Evolutionary conservation across 805 yeast genomes (phyloP), one percentile per base, ranked within the genome.

Genomic region (Pichia thaimueangensis): DNA sequence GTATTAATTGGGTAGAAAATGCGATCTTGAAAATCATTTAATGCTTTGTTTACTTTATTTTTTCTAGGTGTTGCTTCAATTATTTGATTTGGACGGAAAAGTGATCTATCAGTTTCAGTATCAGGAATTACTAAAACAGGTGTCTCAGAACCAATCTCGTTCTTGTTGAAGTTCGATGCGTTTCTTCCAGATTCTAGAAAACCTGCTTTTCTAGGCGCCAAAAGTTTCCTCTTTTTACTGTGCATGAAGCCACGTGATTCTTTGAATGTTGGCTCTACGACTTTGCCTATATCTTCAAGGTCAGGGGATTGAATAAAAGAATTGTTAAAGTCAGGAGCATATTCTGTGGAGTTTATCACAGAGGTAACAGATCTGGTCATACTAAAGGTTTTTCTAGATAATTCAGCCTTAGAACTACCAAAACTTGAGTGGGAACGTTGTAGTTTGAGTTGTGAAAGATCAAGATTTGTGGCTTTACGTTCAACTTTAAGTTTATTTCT

Each of bases 361-460:
- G 30, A 13, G 33, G 37, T 16, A 24, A n/a, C n/a, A n/a, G 24
- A 25, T 22, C 41, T 19, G 11, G 28, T 15, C 65, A 63, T 61
- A 32, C 58, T 62, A 45, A 63, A 62, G 4, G 64, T 58, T 41
- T 60, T 62, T 35, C 51, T 55, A 3, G 58, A 55, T 16, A 59
- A 36, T 31, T 57, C 59, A 7, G 39, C 35, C 12, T 45, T 47
- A 2, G 58, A 43, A 17, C 17, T 35, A 16, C 17, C 30, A 30
- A 54, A 35, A 24, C 49, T 50, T 15, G 65, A 58, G 10, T 56
- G 30, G 8, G 60, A 37, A 24, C 63, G 43, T 40, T 48, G 55
- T 15, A 57, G 27, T 38, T 44, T 49, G 7, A 55, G 17, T 10
- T 46, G 46, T 5, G 58, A 41, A 5, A 53, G 30, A 27, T 49